Conservation (phyloP, 2,329 filamentous ascomycete species). For the Monosporascus sp. region DNA sequence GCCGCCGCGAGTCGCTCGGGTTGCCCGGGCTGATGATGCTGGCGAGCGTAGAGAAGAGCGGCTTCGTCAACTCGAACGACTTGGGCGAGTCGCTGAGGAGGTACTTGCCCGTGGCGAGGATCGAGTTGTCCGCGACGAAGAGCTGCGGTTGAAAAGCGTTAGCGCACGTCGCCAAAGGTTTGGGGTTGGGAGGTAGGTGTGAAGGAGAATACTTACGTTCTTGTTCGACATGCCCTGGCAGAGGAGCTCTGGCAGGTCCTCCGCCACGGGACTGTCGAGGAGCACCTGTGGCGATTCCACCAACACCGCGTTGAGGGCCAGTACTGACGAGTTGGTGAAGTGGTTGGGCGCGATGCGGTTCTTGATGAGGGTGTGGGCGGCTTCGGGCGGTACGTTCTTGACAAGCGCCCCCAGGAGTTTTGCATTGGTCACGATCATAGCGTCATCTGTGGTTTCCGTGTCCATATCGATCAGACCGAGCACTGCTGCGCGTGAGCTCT, state of each 20-base stretch:
- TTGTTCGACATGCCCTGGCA: conserved; percentile 74
- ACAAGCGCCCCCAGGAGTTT: conserved; percentile 85
- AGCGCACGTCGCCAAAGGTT: no score
- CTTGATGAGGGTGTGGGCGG: conserved; percentile 54
- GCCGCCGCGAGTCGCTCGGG: conserved; percentile 75
- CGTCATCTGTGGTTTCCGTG: conserved; percentile 65
- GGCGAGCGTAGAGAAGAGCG: conserved; percentile 74
- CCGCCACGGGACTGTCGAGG: conserved; percentile 57
- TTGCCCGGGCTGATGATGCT: conserved; percentile 70
- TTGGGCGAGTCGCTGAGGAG: conserved; percentile 65
- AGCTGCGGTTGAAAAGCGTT: conserved; percentile 39
- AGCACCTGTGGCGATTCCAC: conserved; percentile 72
- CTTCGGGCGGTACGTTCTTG: conserved; percentile 74
- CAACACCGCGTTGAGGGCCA: conserved; percentile 85
- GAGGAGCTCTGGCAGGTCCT: conserved; percentile 73
- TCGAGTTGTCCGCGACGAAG: conserved; percentile 83
- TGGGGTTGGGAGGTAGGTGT: conserved; percentile 5
- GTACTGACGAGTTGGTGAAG: conserved; percentile 71
- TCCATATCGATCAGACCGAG: conserved; percentile 85
- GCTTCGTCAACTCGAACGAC: conserved; percentile 71
- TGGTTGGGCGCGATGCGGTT: conserved; percentile 74
- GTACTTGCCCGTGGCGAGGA: conserved; percentile 88
- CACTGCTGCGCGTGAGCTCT: conserved; percentile 79
- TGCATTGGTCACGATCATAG: conserved; percentile 84
- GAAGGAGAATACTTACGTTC: conserved; percentile 51